A percentile compares a stretch with the other conserved stretches of the same genome.
These are phyloP conservation scores for Canavalia gladiata DNA, from an alignment of 306 rosid species.

Conservation along the genomic window DNA sequence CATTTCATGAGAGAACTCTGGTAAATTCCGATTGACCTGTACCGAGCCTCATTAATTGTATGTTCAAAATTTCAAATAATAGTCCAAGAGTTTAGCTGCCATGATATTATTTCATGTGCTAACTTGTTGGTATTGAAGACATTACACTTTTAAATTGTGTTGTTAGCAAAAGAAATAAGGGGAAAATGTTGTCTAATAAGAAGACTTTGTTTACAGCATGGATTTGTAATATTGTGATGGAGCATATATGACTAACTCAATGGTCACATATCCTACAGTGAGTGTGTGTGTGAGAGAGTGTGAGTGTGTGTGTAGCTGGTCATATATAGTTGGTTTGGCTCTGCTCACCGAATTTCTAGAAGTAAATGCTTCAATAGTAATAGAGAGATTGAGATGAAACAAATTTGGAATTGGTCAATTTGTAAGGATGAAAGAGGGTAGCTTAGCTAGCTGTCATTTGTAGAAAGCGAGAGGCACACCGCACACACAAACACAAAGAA, in stretches of 20 bases:
- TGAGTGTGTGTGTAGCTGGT: not conserved
- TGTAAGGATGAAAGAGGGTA: slow-evolving; percentile 38
- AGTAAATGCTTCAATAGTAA: slow-evolving; percentile 34
- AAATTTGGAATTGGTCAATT: slow-evolving; percentile 53
- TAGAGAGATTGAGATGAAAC: slow-evolving; percentile 10
- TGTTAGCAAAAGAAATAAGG: not conserved
- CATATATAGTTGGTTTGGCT: not conserved
- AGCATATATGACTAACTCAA: not conserved
- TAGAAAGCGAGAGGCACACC: slow-evolving; percentile 46
- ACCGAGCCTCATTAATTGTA: slow-evolving; percentile 21
- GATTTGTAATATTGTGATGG: not conserved
- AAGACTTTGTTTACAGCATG: not conserved
- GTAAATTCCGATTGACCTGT: slow-evolving; percentile 11
- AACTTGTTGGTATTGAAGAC: slow-evolving; percentile 4
- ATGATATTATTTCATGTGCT: slow-evolving; percentile 14
- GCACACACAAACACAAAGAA: not conserved
- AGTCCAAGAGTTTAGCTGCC: slow-evolving; percentile 40
- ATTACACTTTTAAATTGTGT: not conserved
- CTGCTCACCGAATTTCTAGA: slow-evolving; percentile 46
- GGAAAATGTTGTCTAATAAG: not conserved
- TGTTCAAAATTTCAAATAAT: slow-evolving; percentile 36
- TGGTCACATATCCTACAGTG: slow-evolving; percentile 33
- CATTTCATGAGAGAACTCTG: slow-evolving; percentile 32
- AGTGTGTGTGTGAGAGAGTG: not conserved
- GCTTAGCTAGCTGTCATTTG: slow-evolving; percentile 48